Conservation (phyloP, 31 red algal species). For the Endocladia muricata region DNA sequence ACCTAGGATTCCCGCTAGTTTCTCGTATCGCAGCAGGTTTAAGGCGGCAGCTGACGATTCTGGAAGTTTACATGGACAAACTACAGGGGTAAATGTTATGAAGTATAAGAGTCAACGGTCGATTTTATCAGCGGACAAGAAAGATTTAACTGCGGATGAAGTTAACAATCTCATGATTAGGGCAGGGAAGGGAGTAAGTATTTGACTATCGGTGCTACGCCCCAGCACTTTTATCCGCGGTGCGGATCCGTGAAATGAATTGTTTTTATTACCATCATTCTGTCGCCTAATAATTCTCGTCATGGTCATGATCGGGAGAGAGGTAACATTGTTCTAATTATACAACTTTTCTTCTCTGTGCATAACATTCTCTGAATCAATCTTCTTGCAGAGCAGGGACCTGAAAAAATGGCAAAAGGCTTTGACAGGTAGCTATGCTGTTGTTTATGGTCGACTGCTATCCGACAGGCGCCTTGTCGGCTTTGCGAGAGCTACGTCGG, state of each 20-base stretch:
- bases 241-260: too few species aligned
- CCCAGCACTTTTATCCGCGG: too few species aligned
- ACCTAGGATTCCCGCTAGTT: background rate
- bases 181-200: slow-evolving; percentile 63
- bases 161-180: slow-evolving; percentile 68
- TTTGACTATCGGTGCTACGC: too few species aligned
- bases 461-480: slow-evolving; percentile 54
- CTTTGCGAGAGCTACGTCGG: slow-evolving; percentile 84
- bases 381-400: slow-evolving; percentile 34
- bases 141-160: slow-evolving; percentile 50
- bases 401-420: slow-evolving; percentile 70
- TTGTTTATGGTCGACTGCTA: slow-evolving; percentile 72
- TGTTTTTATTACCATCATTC: too few species aligned
- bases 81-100: slow-evolving; percentile 22
- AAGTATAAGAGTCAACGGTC: slow-evolving; percentile 77
- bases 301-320: too few species aligned
- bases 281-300: too few species aligned
- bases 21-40: background rate
- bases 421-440: slow-evolving; percentile 55
- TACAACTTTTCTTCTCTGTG: too few species aligned
- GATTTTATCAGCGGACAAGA: slow-evolving; percentile 53
- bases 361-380: background rate
- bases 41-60: slow-evolving; percentile 30
- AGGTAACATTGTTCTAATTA: too few species aligned
- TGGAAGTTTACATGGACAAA: slow-evolving; percentile 8